Evolutionary conservation across 345 rosid species (phyloP), one percentile per base, ranked within the genome.

Genomic region (rapeseed (Brassica napus)): DNA sequence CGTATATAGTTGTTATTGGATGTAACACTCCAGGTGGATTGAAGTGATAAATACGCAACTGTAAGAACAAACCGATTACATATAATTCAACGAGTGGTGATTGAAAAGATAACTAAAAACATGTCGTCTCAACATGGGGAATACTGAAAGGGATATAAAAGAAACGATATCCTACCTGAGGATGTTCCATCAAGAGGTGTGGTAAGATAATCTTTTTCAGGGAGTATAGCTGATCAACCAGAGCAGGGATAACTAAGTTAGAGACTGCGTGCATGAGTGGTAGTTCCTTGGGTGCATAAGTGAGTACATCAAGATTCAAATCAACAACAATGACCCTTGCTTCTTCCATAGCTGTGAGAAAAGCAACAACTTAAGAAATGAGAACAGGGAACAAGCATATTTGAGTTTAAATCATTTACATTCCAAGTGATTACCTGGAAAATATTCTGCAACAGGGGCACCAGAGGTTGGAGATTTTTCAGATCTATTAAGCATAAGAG

Each of bases 1-100:
- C 94, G 81, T 94, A 94, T 74, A 89, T 86, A 12, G 85, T 85
- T 32, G 92, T 94, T 68, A 94, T 24, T 66, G 97, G 98, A 84
- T 90, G 97, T 81, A 86, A 79, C 23, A 91, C 39, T 28, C 94
- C 94, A 16, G 94, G 89, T 30, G 92, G 95, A 83, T 66, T 82
- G 75, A 90, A 91, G 83, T 92, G 97, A 84, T 84, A 91, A 0
- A 89, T 82, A 34, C 21, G 85, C 69, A 92, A 75, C 98, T 94
- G 94, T 75, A 86, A 84, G 63, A 58, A 73, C 58, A 62, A 85
- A 4, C 28, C 26, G 5, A 64, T 4, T 9, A 65, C 7, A 3
- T 35, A 73, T 54, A 28, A 5, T 1, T 9, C 28, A 70, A 16
- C 39, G 39, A 39, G 21, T 39, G 1, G 15, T 6, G 11, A 30